Conservation (phyloP, 2,329 filamentous ascomycete genomes). For the Sclerotinia nivalis region DNA sequence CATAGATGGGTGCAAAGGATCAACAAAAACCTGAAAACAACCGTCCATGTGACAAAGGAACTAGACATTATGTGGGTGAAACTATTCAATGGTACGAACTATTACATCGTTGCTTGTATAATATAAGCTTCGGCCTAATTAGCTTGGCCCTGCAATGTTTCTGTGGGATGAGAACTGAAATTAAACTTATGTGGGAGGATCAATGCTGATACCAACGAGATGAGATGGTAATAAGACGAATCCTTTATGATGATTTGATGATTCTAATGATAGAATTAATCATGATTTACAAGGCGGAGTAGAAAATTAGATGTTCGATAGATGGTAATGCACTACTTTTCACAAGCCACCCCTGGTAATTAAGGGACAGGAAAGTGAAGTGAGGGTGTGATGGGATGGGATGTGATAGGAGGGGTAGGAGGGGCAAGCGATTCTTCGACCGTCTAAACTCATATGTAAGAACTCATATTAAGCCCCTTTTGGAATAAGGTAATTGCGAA, state of each 20-base stretch:
- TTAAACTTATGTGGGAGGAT: conserved; percentile 8
- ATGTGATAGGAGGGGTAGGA: not conserved
- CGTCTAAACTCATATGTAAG: too few species aligned
- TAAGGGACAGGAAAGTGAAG: too few species aligned
- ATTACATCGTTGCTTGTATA: not conserved
- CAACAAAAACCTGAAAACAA: not conserved
- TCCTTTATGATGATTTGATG: not conserved
- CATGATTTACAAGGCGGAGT: not conserved
- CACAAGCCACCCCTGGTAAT: not conserved
- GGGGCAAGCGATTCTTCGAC: too few species aligned
- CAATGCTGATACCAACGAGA: conserved; percentile 4
- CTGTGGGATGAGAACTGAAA: not conserved
- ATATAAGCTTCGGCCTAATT: not conserved
- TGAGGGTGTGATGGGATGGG: too few species aligned
- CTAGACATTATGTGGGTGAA: not conserved
- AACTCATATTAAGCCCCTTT: too few species aligned
- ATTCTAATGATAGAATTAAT: not conserved
- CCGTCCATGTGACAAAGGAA: not conserved
- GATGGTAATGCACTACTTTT: not conserved
- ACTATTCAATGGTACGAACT: not conserved
- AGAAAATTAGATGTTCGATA: not conserved
- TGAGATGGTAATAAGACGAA: not conserved
- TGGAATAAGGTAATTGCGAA: too few species aligned
- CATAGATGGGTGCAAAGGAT: not conserved
- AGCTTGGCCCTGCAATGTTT: not conserved